Percentiles rank a stretch among this genome's conserved stretches.
These are phyloP conservation scores for Xanthoparmelia taractica DNA, from an alignment of 495 filamentous ascomycete genomes.

Conservation along the genomic window DNA sequence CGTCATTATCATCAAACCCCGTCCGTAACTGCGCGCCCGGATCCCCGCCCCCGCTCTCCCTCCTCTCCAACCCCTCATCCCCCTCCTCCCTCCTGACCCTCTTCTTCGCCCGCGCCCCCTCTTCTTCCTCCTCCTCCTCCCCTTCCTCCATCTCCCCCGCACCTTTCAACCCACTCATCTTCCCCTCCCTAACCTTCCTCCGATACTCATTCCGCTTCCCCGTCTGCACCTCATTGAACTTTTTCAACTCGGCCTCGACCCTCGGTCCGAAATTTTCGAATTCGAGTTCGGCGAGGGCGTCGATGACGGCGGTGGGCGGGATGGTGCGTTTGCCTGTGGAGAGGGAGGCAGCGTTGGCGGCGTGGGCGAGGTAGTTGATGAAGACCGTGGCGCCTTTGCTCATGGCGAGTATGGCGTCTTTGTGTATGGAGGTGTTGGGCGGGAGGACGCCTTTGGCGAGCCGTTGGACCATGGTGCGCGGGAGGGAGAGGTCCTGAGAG, in stretches of 20 bases:
- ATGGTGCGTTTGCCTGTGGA: slow-evolving; percentile 74
- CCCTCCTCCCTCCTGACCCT: slow-evolving; percentile 32
- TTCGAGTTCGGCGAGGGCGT: slow-evolving; percentile 74
- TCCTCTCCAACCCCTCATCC: slow-evolving; percentile 38
- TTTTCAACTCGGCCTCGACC: slow-evolving; percentile 51
- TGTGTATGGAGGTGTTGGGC: slow-evolving; percentile 87
- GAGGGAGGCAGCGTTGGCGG: slow-evolving; percentile 64
- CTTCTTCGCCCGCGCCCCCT: slow-evolving; percentile 37
- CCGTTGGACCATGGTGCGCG: slow-evolving; percentile 86
- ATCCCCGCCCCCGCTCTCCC: slow-evolving; percentile 9
- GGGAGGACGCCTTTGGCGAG: slow-evolving; percentile 97
- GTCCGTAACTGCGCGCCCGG: slow-evolving; percentile 31
- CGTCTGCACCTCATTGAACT: slow-evolving; percentile 54
- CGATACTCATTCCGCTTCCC: slow-evolving; percentile 55
- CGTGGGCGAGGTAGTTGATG: slow-evolving; percentile 71
- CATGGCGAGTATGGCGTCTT: slow-evolving; percentile 83
- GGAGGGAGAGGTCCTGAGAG: slow-evolving; percentile 78
- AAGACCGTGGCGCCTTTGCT: slow-evolving; percentile 93
- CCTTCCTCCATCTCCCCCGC: slow-evolving; percentile 45
- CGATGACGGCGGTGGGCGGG: slow-evolving; percentile 72
- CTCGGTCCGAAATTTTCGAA: slow-evolving; percentile 66
- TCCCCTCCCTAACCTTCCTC: slow-evolving; percentile 47
- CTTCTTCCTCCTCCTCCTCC: slow-evolving; percentile 46
- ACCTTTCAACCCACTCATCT: slow-evolving; percentile 31
- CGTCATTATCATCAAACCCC: slow-evolving; percentile 31